Evolutionary conservation across 306 rosid species (phyloP).

Genomic region (Quercus dentata): DNA sequence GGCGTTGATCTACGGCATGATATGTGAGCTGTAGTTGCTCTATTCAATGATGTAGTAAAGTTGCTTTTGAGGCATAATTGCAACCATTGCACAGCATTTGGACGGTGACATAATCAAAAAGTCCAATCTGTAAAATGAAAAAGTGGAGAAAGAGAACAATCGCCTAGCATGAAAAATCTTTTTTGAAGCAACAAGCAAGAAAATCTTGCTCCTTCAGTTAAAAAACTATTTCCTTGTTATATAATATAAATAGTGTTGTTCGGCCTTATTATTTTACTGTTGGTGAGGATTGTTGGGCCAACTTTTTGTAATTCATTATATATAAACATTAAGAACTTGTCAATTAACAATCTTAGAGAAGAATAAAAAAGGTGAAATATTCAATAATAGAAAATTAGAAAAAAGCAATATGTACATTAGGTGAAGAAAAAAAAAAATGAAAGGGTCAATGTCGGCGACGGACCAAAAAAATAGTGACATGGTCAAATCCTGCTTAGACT

Average conservation of each 20-base stretch:
- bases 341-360: not conserved
- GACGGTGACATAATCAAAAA: not conserved
- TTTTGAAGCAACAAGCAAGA: not conserved
- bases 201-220: not conserved
- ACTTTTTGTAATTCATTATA: not conserved
- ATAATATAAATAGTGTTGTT: not conserved
- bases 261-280: slow-evolving; percentile 1
- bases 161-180: too few species aligned
- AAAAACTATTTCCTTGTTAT: not conserved
- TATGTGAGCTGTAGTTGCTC: not conserved
- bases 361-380: not conserved
- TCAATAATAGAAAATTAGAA: not conserved
- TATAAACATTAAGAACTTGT: not conserved
- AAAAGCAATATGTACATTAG: slow-evolving; percentile 22
- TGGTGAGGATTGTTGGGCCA: slow-evolving; percentile 8
- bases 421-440: slow-evolving; percentile 11
- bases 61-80: not conserved
- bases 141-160: not conserved
- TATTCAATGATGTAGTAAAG: not conserved
- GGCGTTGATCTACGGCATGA: not conserved
- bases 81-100: not conserved
- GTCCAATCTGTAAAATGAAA: not conserved
- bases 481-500: slow-evolving; percentile 35
- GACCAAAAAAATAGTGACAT: slow-evolving; percentile 13
- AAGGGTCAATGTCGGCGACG: slow-evolving; percentile 39